Conservation (phyloP, 352 stramenopile genomes). For the Phytophthora cactorum region DNA sequence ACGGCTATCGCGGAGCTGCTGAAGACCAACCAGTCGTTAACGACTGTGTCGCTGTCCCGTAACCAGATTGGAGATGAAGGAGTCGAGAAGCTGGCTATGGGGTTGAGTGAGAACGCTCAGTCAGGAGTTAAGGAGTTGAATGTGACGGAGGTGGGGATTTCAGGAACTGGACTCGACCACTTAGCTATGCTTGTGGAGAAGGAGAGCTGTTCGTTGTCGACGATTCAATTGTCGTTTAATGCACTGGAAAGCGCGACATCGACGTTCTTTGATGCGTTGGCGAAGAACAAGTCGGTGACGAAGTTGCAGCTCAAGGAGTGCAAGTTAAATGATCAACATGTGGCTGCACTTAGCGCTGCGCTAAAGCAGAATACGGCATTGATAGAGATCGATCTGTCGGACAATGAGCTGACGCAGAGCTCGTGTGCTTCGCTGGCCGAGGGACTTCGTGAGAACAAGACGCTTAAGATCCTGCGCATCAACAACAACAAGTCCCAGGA, state of each 20-base stretch:
- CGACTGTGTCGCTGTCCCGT: slow-evolving; percentile 62
- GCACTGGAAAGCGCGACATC: slow-evolving; percentile 38
- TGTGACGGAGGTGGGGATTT: slow-evolving; percentile 56
- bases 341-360: slow-evolving; percentile 45
- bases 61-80: slow-evolving; percentile 63
- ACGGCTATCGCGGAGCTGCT: slow-evolving; percentile 62
- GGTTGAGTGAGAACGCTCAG: slow-evolving; percentile 43
- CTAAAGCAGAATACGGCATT: slow-evolving; percentile 61
- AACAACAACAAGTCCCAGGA: slow-evolving; percentile 71
- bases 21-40: slow-evolving; percentile 47
- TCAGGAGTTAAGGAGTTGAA: slow-evolving; percentile 44
- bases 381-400: slow-evolving; percentile 66
- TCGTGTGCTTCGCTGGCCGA: slow-evolving; percentile 47
- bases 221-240: slow-evolving; percentile 80
- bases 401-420: slow-evolving; percentile 59
- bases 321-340: slow-evolving; percentile 56
- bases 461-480: slow-evolving; percentile 54
- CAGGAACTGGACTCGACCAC: slow-evolving; percentile 51
- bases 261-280: slow-evolving; percentile 66
- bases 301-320: slow-evolving; percentile 74
- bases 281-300: slow-evolving; percentile 64
- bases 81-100: slow-evolving; percentile 43
- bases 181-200: slow-evolving; percentile 50
- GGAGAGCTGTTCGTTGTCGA: slow-evolving; percentile 57
- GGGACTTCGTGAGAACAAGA: slow-evolving; percentile 54